Percentiles rank a stretch among this genome's conserved stretches.
Evolutionary conservation across 139 green algal species (phyloP).

Genomic region (Zygnema cylindricum): DNA sequence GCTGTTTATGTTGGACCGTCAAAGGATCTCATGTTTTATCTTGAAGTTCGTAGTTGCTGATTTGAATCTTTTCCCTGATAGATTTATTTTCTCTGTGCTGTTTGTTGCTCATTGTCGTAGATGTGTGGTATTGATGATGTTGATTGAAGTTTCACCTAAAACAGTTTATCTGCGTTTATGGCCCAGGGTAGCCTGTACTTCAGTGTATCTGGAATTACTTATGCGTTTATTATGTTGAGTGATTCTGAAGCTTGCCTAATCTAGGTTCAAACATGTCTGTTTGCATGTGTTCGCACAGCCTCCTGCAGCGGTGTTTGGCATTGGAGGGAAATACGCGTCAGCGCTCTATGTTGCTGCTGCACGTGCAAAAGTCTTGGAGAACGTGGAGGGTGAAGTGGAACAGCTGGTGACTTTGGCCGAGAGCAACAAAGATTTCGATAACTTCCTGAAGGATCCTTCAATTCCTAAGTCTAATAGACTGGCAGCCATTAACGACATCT

Average conservation of each 20-base stretch:
- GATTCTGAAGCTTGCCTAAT: background rate
- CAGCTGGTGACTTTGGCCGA: conserved; percentile 16
- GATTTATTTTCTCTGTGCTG: background rate
- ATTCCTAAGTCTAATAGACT: background rate
- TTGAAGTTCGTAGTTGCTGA: background rate
- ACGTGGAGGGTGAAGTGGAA: conserved; percentile 44
- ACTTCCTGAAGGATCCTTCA: conserved; percentile 46
- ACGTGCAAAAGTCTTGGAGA: conserved; percentile 39
- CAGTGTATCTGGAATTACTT: too few relatives aligned
- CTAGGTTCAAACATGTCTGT: background rate
- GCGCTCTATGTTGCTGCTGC: conserved; percentile 57
- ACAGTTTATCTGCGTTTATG: too few relatives aligned
- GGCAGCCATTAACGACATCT: conserved; percentile 45
- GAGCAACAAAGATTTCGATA: conserved; percentile 19
- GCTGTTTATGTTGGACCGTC: background rate
- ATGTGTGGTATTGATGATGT: background rate
- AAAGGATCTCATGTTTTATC: background rate
- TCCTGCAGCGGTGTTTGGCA: conserved; percentile 27
- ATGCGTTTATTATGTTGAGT: background rate
- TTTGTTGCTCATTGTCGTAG: background rate
- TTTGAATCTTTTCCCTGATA: background rate
- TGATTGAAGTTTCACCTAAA: background rate
- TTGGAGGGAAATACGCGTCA: conserved; percentile 56
- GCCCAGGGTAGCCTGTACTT: too few relatives aligned
- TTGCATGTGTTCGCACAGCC: background rate